These are phyloP conservation scores for Chenopodium berlandieri DNA, from an alignment of 148 eudicot species.

Conservation along the genomic window DNA sequence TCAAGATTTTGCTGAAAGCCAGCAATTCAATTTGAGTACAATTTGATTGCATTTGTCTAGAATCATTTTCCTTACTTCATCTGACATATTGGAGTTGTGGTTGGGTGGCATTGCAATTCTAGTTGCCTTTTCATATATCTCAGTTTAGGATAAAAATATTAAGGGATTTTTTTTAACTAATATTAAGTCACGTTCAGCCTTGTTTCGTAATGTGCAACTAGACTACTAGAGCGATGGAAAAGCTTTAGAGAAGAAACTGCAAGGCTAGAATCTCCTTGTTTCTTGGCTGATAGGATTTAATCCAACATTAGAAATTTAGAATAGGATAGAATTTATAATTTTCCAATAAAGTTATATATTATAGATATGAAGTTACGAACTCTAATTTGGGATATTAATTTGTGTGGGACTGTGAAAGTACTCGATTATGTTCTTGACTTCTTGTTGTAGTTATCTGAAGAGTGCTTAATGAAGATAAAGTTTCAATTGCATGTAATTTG, in stretches of 20 bases:
- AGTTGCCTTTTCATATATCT: slow-evolving; percentile 1
- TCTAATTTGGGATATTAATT: neutral
- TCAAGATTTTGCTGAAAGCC: neutral
- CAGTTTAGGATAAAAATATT: neutral
- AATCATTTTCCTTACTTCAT: neutral
- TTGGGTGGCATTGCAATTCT: neutral
- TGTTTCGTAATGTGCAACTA: neutral
- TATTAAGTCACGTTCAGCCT: neutral
- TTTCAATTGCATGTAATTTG: neutral
- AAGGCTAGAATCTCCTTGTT: neutral
- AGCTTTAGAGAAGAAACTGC: neutral
- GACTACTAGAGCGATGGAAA: neutral
- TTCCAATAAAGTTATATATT: neutral
- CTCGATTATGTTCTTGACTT: neutral
- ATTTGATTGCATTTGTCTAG: neutral
- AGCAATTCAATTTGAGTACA: neutral
- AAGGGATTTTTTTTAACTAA: neutral
- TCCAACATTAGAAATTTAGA: neutral
- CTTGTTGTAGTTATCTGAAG: neutral
- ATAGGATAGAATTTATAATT: neutral
- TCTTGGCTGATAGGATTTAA: neutral
- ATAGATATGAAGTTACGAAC: neutral
- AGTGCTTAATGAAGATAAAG: neutral
- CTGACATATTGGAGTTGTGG: neutral
- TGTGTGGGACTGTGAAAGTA: neutral